phyloP scores from a whole-genome alignment of 805 yeast species.

The Kodamaea laetipori region DNA sequence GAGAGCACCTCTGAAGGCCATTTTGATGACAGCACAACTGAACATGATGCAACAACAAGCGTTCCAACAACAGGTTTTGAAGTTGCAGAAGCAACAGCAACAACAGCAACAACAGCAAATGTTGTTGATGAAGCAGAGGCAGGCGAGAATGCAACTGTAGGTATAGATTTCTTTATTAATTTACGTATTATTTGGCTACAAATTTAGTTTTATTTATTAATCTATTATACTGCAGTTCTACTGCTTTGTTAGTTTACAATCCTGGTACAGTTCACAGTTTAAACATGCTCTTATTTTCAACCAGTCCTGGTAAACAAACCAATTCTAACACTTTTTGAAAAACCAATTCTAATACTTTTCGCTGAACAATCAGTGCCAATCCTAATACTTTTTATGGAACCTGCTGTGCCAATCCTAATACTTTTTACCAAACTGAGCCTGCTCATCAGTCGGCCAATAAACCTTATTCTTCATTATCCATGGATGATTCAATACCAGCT shows the following conservation, averaged over 20 bases:
- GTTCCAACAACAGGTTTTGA: conserved; percentile 46
- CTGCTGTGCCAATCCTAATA: no score
- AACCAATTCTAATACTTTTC: no score
- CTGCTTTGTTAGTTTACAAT: no score
- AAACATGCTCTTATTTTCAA: no score
- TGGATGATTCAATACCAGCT: conserved; percentile 70
- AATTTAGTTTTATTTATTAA: neutral
- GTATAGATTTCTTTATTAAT: conserved; percentile 1
- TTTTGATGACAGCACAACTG: conserved; percentile 43
- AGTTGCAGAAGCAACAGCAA: conserved; percentile 41
- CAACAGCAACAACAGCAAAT: conserved; percentile 28
- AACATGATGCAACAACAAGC: conserved; percentile 45
- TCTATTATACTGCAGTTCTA: no score
- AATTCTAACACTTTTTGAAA: no score
- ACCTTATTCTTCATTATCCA: conserved; percentile 75
- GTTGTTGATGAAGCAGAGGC: conserved; percentile 34
- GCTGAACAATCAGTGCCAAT: no score
- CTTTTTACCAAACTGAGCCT: no score
- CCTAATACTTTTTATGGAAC: no score
- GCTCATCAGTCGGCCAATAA: conserved; percentile 60
- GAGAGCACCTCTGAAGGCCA: conserved; percentile 49
- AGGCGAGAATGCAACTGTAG: conserved; percentile 17
- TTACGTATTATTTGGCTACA: neutral
- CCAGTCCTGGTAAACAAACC: no score
- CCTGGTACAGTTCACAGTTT: no score